phyloP scores from a whole-genome alignment of 2,329 filamentous ascomycete species.

The Aspergillus brasiliensis region DNA sequence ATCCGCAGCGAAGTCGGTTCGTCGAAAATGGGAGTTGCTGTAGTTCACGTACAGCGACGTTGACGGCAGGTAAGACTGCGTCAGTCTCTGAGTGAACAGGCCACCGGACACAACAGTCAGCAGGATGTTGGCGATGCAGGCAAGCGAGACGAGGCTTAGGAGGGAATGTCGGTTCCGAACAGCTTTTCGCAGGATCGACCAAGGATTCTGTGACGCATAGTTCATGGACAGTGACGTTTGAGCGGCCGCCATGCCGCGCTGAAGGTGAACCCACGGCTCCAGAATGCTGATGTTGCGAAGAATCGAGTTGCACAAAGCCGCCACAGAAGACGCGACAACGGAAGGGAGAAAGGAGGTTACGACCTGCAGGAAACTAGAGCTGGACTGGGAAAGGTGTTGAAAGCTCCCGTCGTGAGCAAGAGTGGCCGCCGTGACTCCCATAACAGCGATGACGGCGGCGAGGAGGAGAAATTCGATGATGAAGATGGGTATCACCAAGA shows the following conservation, averaged over 20 bases:
- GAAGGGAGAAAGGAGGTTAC: constrained; percentile 36
- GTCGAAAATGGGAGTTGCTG: constrained; percentile 31
- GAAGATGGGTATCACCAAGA: constrained; percentile 37
- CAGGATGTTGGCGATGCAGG: constrained; percentile 33
- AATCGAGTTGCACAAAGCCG: constrained; percentile 36
- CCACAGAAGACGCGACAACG: constrained; percentile 35
- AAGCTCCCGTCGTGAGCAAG: constrained; percentile 33
- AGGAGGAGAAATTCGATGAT: constrained; percentile 37
- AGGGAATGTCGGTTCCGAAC: constrained; percentile 31
- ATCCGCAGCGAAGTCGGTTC: constrained; percentile 35
- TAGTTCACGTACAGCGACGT: constrained; percentile 30
- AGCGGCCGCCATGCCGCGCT: constrained; percentile 31
- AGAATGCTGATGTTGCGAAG: constrained; percentile 38
- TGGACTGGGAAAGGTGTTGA: constrained; percentile 34
- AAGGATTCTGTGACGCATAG: constrained; percentile 37
- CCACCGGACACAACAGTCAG: constrained; percentile 37
- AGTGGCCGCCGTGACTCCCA: constrained; percentile 32
- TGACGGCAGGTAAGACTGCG: constrained; percentile 28
- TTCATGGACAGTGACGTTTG: constrained; percentile 34
- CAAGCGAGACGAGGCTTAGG: constrained; percentile 31
- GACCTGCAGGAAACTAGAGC: constrained; percentile 35
- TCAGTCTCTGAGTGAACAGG: constrained; percentile 36
- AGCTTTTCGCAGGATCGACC: constrained; percentile 32
- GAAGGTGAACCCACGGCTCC: constrained; percentile 40
- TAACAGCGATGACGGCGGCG: constrained; percentile 33